These are phyloP conservation scores for Backusella tarrabulga DNA, from an alignment of 192 early-diverging fungal genomes.

Conservation along the genomic window DNA sequence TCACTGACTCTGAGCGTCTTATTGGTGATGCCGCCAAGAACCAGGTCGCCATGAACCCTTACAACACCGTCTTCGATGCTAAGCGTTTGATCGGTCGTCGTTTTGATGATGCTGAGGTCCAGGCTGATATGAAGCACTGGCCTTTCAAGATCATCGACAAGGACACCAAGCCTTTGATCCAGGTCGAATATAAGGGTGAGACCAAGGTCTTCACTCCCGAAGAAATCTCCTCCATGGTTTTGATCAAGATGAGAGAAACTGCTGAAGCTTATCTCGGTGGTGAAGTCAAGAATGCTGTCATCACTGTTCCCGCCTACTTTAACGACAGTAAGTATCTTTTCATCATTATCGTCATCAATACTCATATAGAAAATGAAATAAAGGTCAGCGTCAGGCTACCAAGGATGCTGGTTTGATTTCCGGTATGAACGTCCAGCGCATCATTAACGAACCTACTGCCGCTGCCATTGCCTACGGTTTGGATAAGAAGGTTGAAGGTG, in stretches of 20 bases:
- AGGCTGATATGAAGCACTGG: conserved; percentile 99
- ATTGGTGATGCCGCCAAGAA: conserved; percentile 99
- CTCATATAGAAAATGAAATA: not conserved
- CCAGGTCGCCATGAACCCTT: conserved; percentile 97
- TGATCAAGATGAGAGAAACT: conserved; percentile 95
- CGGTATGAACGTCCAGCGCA: conserved; percentile 92
- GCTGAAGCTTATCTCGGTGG: conserved; percentile 52
- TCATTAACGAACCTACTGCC: conserved; percentile 98
- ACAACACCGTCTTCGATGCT: conserved; percentile 98
- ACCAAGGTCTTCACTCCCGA: conserved; percentile 92
- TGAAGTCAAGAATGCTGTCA: conserved; percentile 86
- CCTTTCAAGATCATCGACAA: conserved; percentile 94
- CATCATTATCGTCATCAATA: not conserved
- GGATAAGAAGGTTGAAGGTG: conserved; percentile 86
- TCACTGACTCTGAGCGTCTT: conserved; percentile 96
- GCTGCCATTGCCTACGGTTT: conserved; percentile 97
- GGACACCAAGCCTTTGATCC: conserved; percentile 85
- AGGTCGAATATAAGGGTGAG: conserved; percentile 96
- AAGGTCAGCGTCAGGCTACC: conserved; percentile 91
- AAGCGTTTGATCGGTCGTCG: conserved; percentile 24
- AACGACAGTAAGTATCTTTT: conserved; percentile 44
- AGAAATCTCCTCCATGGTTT: conserved; percentile 97
- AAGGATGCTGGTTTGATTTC: conserved; percentile 92
- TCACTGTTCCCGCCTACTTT: conserved; percentile 99
- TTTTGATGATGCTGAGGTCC: conserved; percentile 62